Evolutionary conservation across 257 asterid species (phyloP), one percentile per base, ranked within the genome.

Genomic region (Gardenia jasminoides): DNA sequence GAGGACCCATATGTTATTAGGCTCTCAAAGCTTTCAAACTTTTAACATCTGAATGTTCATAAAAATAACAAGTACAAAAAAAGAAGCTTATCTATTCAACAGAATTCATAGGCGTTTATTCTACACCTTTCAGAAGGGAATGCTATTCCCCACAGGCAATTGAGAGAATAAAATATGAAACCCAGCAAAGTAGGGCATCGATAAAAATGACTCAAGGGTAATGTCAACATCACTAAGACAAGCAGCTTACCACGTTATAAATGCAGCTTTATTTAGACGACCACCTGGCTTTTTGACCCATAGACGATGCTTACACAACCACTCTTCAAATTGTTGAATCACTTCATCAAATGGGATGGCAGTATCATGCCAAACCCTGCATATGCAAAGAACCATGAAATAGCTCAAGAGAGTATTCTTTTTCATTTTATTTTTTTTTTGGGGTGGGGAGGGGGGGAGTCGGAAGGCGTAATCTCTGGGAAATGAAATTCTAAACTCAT

Each of bases 341-440:
- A 93, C 99, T 69, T 96, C 93, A 9, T 69, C 80, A 83, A 96
- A 96, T 31, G 80, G 80, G 68, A 92, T 86, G 71, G 99, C 97
- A 41, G 99, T 93, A 82, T 92, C 99, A 77, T 96, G 98, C 99
- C 98, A 96, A 85, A 96, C 98, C 46, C 99, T 96, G 89, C 86
- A 83, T 41, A 80, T 31, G 39, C 22, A 62, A 69, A 74, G 26
- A 58, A 47, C 15, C 64, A 43, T 80, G 68, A 80, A 16, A 30
- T 33, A 19, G 20, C 41, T 72, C 64, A 47, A 56, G 26, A 43
- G 30, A 48, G 33, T 72, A 36, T 36, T 2, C 41, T 36, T 36
- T 1, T 36, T 36, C 41, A 3, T 36, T 36, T 36, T 36, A 4
- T 36, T 36, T 36, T 36, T 36, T 36, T 36, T 36, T 36, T 1